A percentile compares a stretch with the other conserved stretches of the same genome.
Evolutionary conservation across 768 basidiomycete genomes (phyloP).

Genomic region (Pisolithus sp.): DNA sequence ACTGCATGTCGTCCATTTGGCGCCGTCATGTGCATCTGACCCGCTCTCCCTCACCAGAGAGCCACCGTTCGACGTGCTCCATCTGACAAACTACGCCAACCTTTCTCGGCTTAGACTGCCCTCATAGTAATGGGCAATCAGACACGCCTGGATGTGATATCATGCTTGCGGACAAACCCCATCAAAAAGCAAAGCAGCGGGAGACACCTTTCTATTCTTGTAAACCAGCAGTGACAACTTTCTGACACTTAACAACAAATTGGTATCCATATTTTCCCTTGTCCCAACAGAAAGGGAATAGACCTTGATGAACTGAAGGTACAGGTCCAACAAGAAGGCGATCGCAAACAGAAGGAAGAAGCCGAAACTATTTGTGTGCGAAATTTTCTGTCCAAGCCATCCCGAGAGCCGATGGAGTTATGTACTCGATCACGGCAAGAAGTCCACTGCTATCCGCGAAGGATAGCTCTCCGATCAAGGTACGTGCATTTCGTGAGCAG

Average conservation of each 20-base stretch:
- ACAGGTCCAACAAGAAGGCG: constrained; percentile 23
- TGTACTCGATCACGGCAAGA: constrained; percentile 5
- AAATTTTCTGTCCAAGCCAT: constrained; percentile 8
- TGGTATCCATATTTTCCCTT: neutral
- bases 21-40: neutral
- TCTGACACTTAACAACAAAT: constrained; percentile 12
- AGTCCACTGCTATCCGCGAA: constrained; percentile 32
- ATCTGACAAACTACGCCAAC: neutral
- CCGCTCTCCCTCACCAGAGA: neutral
- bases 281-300: constrained; percentile 36
- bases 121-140: constrained; percentile 7
- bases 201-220: constrained; percentile 18
- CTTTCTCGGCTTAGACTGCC: constrained; percentile 6
- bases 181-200: constrained; percentile 58
- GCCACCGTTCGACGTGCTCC: neutral
- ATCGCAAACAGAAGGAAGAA: constrained; percentile 25
- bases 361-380: constrained; percentile 10
- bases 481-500: constrained; percentile 17
- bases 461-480: constrained; percentile 66
- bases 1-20: neutral
- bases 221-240: constrained; percentile 7
- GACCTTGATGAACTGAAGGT: constrained; percentile 27
- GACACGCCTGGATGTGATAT: constrained; percentile 24
- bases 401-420: constrained; percentile 5
- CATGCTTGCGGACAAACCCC: constrained; percentile 44